phyloP scores from a whole-genome alignment of 2,329 filamentous ascomycete genomes.

The Venturia asperata region DNA sequence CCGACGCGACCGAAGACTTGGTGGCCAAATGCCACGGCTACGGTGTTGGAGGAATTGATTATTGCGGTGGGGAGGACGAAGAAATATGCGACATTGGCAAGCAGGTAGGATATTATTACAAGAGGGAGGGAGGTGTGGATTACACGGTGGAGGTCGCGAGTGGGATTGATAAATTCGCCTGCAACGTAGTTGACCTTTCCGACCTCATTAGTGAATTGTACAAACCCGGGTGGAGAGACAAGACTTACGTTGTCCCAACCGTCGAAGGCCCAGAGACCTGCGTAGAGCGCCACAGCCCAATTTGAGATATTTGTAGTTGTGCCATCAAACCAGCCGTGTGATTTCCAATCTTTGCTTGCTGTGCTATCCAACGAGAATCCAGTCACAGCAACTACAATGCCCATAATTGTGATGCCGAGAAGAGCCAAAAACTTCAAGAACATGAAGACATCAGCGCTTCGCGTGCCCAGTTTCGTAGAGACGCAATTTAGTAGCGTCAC shows the following conservation, averaged over 20 bases:
- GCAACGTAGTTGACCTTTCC: constrained; percentile 89
- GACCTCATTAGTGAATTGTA: background rate
- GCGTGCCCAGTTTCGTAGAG: constrained; percentile 79
- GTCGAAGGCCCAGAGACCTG: constrained; percentile 95
- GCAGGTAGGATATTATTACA: constrained; percentile 81
- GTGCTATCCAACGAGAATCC: constrained; percentile 71
- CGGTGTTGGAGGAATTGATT: constrained; percentile 84
- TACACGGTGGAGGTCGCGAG: constrained; percentile 81
- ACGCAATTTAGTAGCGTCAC: constrained; percentile 86
- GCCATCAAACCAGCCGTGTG: constrained; percentile 77
- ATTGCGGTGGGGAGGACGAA: constrained; percentile 75
- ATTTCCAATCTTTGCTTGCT: constrained; percentile 80
- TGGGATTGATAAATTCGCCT: constrained; percentile 89
- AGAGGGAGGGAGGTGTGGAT: constrained; percentile 96
- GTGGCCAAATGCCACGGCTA: constrained; percentile 88
- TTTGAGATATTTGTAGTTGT: constrained; percentile 72
- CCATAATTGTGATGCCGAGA: constrained; percentile 76
- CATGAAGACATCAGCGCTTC: constrained; percentile 89
- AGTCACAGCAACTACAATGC: constrained; percentile 81
- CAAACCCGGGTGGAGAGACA: constrained; percentile 3
- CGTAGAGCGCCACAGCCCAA: constrained; percentile 92
- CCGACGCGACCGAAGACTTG: constrained; percentile 84
- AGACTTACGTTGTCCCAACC: constrained; percentile 91
- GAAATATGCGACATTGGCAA: constrained; percentile 91
- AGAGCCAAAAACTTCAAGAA: constrained; percentile 92